Base-by-base conservation (phyloP, 106 monocot species). In the Xerophyta viscosa region DNA sequence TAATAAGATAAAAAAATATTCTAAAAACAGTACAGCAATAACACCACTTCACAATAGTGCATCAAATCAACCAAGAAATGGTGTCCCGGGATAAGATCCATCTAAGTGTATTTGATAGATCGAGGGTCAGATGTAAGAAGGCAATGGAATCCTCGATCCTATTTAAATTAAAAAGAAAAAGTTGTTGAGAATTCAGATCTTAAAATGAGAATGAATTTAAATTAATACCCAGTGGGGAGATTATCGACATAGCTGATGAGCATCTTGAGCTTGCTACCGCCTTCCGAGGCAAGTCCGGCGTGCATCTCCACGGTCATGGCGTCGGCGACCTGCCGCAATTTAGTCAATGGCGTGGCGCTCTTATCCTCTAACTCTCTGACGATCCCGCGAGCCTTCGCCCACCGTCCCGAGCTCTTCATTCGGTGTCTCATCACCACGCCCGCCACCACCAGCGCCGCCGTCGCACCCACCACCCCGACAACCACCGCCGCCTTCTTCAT, bases 281-380 rank as follows among this genome's bases (percentile, higher is more conserved):
- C 78, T 45, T 96, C 94, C 13, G 88, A 78, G 14, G 71, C 73
- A 15, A 96, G 84, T 9, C 94, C 88, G 7, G 87, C 83, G 54
- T 88, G 75, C 94, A 96, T 96, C 88, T 88, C 94, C 42, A 75
- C 88, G 15, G 69, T 64, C 94, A 96, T 96, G 27, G 80, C 94
- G 60, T 89, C 84, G 15, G 94, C 94, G 18, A 96, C 77, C 72
- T 72, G 76, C 61, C 76, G 46, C 39, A 96, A 81, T 81, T 78
- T 79, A 29, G 31, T 65, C 14, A 70, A 47, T 50, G 88, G 88
- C 6, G 94, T 72, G 15, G 81, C 66, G 46, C 77, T 81, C 64
- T 49, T 73, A 61, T 71, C 75, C 78, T 89, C 78, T 36, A 96
- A 47, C 52, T 85, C 88, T 67, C 49, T 72, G 31, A 96, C 20